These are phyloP conservation scores for Limonium bicolor DNA, from an alignment of 148 eudicot species.

Conservation along the genomic window DNA sequence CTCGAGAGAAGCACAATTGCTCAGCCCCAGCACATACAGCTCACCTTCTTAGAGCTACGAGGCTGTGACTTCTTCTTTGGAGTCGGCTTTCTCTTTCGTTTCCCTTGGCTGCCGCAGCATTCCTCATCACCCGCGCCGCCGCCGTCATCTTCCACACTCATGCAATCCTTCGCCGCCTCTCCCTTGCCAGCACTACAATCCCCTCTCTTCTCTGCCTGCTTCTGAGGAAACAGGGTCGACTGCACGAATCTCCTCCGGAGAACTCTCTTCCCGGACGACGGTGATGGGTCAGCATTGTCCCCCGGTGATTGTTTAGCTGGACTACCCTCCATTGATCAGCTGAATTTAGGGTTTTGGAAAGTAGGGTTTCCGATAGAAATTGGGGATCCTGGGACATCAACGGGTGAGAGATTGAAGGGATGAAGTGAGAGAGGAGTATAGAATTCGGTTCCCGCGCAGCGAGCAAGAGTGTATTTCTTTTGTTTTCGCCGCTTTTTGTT, in stretches of 20 bases:
- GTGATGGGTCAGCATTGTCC: slow-evolving; percentile 13
- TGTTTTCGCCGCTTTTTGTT: no score
- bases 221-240: slow-evolving; percentile 53
- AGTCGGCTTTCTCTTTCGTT: slow-evolving; percentile 19
- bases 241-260: slow-evolving; percentile 55
- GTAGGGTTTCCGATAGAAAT: slow-evolving; percentile 15
- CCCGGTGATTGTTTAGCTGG: slow-evolving; percentile 11
- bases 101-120: slow-evolving; percentile 26
- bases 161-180: slow-evolving; percentile 8
- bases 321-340: slow-evolving; percentile 23
- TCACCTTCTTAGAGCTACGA: slow-evolving; percentile 43
- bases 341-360: slow-evolving; percentile 25
- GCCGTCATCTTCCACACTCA: slow-evolving; percentile 3
- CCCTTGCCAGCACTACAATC: slow-evolving; percentile 10
- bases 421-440: background rate
- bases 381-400: background rate
- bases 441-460: slow-evolving; percentile 3
- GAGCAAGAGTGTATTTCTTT: background rate
- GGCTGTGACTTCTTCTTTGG: slow-evolving; percentile 15
- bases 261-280: slow-evolving; percentile 15
- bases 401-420: background rate
- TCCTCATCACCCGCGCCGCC: slow-evolving; percentile 21
- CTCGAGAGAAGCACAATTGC: no score
- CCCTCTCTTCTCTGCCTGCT: slow-evolving; percentile 17
- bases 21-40: no score